phyloP scores from a whole-genome alignment of 2,329 filamentous ascomycete species.

The Fusarium odoratissimum region DNA sequence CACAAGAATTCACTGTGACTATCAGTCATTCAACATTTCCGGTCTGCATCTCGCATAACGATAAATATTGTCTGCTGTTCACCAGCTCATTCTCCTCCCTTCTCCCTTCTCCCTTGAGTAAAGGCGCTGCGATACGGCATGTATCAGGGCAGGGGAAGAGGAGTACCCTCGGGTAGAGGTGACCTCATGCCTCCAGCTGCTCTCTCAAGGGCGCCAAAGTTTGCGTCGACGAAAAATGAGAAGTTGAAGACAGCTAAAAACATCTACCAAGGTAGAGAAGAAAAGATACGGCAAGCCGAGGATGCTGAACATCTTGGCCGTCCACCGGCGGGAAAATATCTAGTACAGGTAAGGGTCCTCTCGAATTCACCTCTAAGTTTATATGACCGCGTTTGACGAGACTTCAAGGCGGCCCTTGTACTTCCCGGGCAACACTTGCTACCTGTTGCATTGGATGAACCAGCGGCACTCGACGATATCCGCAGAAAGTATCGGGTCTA shows the following conservation, averaged over 20 bases:
- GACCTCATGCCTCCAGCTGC: neutral
- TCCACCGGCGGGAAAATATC: slow-evolving; percentile 37
- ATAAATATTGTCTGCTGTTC: neutral
- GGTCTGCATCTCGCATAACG: neutral
- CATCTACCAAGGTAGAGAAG: slow-evolving; percentile 36
- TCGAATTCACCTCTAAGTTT: neutral
- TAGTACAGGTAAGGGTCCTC: slow-evolving; percentile 42
- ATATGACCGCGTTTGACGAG: neutral
- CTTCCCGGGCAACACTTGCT: slow-evolving; percentile 46
- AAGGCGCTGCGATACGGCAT: neutral
- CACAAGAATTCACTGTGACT: neutral
- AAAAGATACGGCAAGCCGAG: slow-evolving; percentile 24
- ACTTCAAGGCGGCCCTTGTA: slow-evolving; percentile 38
- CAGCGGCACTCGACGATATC: slow-evolving; percentile 44
- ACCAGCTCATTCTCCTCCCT: neutral
- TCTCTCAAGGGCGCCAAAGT: neutral
- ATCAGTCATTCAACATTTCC: neutral
- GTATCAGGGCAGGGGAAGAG: slow-evolving; percentile 4
- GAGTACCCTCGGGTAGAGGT: neutral
- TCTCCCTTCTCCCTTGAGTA: neutral
- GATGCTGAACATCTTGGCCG: slow-evolving; percentile 39
- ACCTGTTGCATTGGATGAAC: slow-evolving; percentile 42
- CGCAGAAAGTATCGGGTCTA: slow-evolving; percentile 47
- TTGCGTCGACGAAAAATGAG: slow-evolving; percentile 8
- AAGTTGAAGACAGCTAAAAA: slow-evolving; percentile 37